Evolutionary conservation across 441 rosid genomes (phyloP).

Genomic region (Erodium chrysanthum): DNA sequence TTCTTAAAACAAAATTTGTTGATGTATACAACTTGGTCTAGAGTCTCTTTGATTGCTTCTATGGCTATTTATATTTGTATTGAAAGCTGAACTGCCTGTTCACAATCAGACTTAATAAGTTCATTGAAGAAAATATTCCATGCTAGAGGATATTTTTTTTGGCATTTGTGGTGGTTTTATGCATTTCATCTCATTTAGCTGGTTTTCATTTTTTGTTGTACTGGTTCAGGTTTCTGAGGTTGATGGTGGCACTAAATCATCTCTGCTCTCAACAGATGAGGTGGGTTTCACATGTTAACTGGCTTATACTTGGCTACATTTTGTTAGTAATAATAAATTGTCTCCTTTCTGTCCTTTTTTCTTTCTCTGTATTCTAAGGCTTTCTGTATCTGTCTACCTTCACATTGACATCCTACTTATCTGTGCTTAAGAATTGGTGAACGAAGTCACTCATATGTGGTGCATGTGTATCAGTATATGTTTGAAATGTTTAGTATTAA

Average conservation of each 20-base stretch:
- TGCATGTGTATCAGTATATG: background rate
- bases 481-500: background rate
- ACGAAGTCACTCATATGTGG: background rate
- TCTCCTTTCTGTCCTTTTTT: background rate
- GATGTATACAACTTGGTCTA: too few relatives aligned
- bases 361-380: background rate
- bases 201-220: slow-evolving; percentile 5
- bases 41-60: too few relatives aligned
- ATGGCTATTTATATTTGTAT: too few relatives aligned
- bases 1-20: too few relatives aligned
- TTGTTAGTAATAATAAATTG: too few relatives aligned
- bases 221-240: slow-evolving; percentile 39
- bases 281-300: slow-evolving; percentile 23
- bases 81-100: background rate
- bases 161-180: slow-evolving; percentile 1
- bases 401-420: background rate
- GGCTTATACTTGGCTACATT: background rate
- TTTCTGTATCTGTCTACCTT: background rate
- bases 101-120: background rate
- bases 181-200: background rate
- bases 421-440: background rate
- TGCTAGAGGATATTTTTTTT: background rate
- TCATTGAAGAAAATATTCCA: background rate
- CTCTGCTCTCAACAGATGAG: slow-evolving; percentile 50
- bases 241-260: slow-evolving; percentile 27